Percentiles rank a stretch among this genome's conserved stretches.
Conservation (phyloP, 768 basidiomycete genomes). For the Mycena alexandri region DNA sequence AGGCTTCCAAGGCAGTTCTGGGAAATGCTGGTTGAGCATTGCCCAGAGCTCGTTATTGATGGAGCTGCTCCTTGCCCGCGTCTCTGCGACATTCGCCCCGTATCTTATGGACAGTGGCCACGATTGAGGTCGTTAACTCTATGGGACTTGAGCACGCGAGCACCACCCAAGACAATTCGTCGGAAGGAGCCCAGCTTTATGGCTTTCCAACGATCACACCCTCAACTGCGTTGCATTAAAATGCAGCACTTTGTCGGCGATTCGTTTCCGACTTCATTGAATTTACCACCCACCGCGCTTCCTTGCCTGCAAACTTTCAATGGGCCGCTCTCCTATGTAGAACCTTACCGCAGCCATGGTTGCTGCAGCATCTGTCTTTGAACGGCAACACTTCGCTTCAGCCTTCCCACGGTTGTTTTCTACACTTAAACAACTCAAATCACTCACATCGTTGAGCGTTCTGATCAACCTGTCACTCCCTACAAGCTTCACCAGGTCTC, state of each 20-base stretch:
- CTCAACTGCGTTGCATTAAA: constrained; percentile 44
- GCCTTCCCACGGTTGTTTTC: constrained; percentile 49
- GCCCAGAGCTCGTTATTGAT: constrained; percentile 51
- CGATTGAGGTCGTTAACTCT: constrained; percentile 49
- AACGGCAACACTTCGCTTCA: constrained; percentile 49
- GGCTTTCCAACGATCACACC: constrained; percentile 50
- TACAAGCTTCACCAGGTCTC: constrained; percentile 30
- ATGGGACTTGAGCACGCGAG: constrained; percentile 49
- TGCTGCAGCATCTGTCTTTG: constrained; percentile 46
- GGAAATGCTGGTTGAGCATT: constrained; percentile 56
- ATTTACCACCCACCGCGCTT: constrained; percentile 41
- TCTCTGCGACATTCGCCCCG: constrained; percentile 50
- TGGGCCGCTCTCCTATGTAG: too few species aligned
- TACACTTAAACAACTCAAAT: constrained; percentile 46
- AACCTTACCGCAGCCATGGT: constrained; percentile 46
- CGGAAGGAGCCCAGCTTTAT: constrained; percentile 45
- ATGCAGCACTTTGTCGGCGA: constrained; percentile 50
- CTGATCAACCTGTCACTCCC: constrained; percentile 54
- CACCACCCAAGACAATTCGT: constrained; percentile 39
- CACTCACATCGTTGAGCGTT: constrained; percentile 47
- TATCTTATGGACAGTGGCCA: constrained; percentile 53
- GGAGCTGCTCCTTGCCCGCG: constrained; percentile 54
- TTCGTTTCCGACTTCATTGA: constrained; percentile 44
- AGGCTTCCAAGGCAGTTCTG: constrained; percentile 54
- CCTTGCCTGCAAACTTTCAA: too few species aligned